Percentiles rank a stretch among this genome's conserved stretches.
phyloP scores from a whole-genome alignment of 2,329 filamentous ascomycete species.

The Calonectria hongkongensis region DNA sequence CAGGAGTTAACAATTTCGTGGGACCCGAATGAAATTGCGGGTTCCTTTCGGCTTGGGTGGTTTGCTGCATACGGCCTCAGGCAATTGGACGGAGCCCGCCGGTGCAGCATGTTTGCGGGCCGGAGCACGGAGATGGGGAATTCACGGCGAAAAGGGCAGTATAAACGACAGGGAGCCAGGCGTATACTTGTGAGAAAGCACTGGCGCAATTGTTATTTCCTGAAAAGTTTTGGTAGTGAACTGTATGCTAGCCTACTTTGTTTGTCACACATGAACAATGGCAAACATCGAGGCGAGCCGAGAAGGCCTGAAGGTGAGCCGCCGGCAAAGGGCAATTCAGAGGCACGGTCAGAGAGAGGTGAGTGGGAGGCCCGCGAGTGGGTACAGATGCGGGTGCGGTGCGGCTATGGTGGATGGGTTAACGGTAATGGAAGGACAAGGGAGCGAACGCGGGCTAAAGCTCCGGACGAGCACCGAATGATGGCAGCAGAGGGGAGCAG shows the following conservation, averaged over 20 bases:
- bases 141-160: constrained; percentile 17
- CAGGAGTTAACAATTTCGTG: constrained; percentile 18
- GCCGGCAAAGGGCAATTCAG: constrained; percentile 9
- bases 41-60: constrained; percentile 20
- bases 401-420: constrained; percentile 27
- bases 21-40: constrained; percentile 27
- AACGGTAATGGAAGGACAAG: constrained; percentile 29
- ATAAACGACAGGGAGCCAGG: constrained; percentile 30
- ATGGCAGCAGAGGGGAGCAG: constrained; percentile 8
- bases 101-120: constrained; percentile 37
- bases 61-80: constrained; percentile 6
- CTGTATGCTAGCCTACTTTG: not conserved
- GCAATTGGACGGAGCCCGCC: constrained; percentile 34
- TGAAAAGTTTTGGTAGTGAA: not conserved
- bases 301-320: constrained; percentile 12
- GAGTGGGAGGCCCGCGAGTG: constrained; percentile 30
- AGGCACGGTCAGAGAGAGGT: constrained; percentile 34
- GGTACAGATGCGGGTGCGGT: constrained; percentile 28
- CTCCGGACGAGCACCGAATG: constrained; percentile 29
- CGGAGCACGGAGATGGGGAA: constrained; percentile 33
- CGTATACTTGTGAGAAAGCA: not conserved
- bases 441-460: constrained; percentile 14
- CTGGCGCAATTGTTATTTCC: not conserved
- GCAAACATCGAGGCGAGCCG: not conserved
- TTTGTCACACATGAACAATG: not conserved